Evolutionary conservation across 1,139 yeast species (phyloP), one percentile per base, ranked within the genome.

Genomic region (Lodderomyces metapsilosis): DNA sequence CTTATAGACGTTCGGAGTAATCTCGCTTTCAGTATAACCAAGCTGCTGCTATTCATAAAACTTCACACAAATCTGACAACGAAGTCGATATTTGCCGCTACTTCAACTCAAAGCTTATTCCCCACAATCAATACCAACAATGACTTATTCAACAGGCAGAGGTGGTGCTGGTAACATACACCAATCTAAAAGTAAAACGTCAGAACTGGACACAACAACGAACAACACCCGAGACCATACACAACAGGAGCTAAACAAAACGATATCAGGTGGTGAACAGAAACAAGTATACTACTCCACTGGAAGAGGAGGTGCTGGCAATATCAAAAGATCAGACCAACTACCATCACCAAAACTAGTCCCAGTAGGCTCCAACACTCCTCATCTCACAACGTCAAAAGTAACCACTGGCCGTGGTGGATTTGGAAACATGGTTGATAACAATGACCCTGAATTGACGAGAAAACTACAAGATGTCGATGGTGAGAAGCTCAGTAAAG

Each of bases 261-360:
- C 41, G 16, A 43, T 30, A 17, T 40, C 42, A 16, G 18, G 18
- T 15, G 31, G 16, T 13, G 16, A 13, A 12, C 59, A 62, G 32
- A 74, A 74, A 38, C 64, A 63, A 46, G 64, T 66, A 7, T 67
- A 64, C 48, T 69, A 72, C 50, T 78, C 85, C n/a, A 82, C 88
- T 0, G 92, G 92, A 9, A 72, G 94, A 49, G 94, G 94, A 9
- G 92, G 94, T 4, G 86, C 87, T 0, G 92, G 92, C 7, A 85
- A 85, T 57, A 80, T 85, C 43, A 70, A 75, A 49, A 51, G 68
- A 1, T 65, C 80, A 8, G 56, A 54, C 34, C 59, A 68, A 34
- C 58, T 67, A 30, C 80, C 82, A 7, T 71, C 80, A 9, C 84
- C 84, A 2, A 74, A 70, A 42, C 58, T 78, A 31, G 76, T 73